phyloP scores from a whole-genome alignment of 2,329 filamentous ascomycete genomes.

The Hypoxylon sp. region DNA sequence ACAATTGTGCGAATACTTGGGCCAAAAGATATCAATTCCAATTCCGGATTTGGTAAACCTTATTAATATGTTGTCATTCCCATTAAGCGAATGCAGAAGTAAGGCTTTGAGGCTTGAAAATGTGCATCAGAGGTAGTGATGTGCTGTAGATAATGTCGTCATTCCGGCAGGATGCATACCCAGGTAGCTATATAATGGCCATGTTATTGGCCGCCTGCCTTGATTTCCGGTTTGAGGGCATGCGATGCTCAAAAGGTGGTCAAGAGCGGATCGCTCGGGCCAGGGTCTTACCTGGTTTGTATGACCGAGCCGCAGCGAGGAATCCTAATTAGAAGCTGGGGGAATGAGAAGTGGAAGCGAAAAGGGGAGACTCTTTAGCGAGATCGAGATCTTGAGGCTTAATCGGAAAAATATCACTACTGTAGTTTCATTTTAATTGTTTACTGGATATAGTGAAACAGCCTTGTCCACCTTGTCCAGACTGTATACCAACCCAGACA shows the following conservation, averaged over 20 bases:
- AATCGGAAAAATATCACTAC: conserved; percentile 38
- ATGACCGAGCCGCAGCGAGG: conserved; percentile 5
- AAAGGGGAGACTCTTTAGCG: conserved; percentile 22
- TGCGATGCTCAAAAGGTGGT: conserved; percentile 4
- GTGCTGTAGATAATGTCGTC: conserved; percentile 30
- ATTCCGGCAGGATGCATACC: conserved; percentile 27
- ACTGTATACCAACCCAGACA: no score
- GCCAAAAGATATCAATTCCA: conserved; percentile 6
- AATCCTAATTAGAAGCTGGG: conserved; percentile 17
- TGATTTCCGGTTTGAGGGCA: conserved; percentile 25
- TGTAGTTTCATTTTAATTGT: conserved; percentile 4
- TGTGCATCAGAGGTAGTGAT: conserved; percentile 9
- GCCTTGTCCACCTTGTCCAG: background rate
- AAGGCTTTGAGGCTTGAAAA: conserved; percentile 30
- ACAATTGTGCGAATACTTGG: conserved; percentile 4
- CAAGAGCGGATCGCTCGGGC: conserved; percentile 13
- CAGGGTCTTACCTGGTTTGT: conserved; percentile 20
- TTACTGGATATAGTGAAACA: background rate
- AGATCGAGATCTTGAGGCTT: conserved; percentile 45
- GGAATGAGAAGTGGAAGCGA: conserved; percentile 11
- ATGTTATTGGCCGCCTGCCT: conserved; percentile 31
- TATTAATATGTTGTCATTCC: background rate
- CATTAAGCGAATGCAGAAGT: background rate
- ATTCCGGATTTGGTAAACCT: conserved; percentile 3
- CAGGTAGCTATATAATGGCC: conserved; percentile 22